Evolutionary conservation across 108 stramenopile genomes (phyloP).

Genomic region (Asterionellopsis glacialis): DNA sequence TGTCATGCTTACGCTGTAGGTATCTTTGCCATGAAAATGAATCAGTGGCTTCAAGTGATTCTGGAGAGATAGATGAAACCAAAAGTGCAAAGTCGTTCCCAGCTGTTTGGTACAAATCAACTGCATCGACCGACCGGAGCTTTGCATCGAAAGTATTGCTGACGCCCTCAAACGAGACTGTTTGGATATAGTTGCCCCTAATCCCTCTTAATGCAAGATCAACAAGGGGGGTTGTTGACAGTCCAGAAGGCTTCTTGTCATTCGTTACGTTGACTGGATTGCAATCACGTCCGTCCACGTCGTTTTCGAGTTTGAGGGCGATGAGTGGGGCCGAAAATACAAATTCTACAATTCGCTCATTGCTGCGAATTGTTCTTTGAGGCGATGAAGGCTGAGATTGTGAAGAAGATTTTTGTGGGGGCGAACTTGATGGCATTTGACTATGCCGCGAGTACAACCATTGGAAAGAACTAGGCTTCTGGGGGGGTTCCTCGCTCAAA

Average conservation of each 20-base stretch:
- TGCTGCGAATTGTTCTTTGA: too few species aligned
- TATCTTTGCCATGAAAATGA: constrained; percentile 1
- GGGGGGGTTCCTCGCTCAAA: background rate
- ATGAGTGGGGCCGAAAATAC: constrained; percentile 56
- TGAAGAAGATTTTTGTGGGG: too few species aligned
- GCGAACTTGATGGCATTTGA: too few species aligned
- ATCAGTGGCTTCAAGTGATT: background rate
- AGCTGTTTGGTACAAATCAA: constrained; percentile 46
- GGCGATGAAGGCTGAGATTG: too few species aligned
- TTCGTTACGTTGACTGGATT: background rate
- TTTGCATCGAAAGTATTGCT: constrained; percentile 34
- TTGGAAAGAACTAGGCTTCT: background rate
- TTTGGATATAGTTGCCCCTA: constrained; percentile 26
- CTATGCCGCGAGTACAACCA: too few species aligned
- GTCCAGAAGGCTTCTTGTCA: background rate
- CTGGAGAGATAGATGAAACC: constrained; percentile 47
- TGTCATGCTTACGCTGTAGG: background rate
- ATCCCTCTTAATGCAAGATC: constrained; percentile 53
- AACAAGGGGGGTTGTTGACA: constrained; percentile 22
- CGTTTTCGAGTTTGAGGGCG: constrained; percentile 40
- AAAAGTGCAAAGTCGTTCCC: constrained; percentile 39
- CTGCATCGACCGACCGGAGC: constrained; percentile 39
- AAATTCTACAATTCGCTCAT: constrained; percentile 24
- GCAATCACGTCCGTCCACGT: constrained; percentile 24
- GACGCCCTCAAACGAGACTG: constrained; percentile 7